Base-by-base conservation (phyloP, 2,329 filamentous ascomycete genomes). In the Fusarium ambrosium region DNA sequence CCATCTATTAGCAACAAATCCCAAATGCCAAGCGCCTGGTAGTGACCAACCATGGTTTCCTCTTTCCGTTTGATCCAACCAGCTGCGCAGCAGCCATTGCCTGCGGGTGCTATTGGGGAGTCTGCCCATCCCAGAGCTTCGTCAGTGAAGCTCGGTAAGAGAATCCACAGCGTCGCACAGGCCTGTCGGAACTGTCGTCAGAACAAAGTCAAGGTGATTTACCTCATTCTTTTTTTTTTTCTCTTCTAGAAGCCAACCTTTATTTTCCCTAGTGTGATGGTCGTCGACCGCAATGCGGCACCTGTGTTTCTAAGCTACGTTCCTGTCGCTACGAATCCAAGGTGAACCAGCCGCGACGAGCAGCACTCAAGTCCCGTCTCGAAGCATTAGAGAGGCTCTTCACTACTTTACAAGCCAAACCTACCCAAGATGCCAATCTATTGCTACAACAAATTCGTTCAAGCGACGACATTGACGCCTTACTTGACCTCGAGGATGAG, bases 171-270 rank as follows among this genome's bases (percentile, higher is more conserved):
- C 48, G 48, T 53, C 48, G 48, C 48, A 6, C 48, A 53, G 24
- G 48, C 48, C 16, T 53, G 48, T 18, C 48, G 27, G 18, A 27
- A 11, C 24, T 53, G 48, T 29, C 48, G 48, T 13, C 48, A 29
- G 48, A 53, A 53, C 48, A 53, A 53, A 53, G 48, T 53, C 27
- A 53, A 53, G 48, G 48, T 53, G 24, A 53, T 53, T 29, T n/a
- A 53, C 48, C 43, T 29, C 48, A 18, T 53, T 8, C 24, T 10
- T 29, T 53, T 27, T 51, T 27, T 51, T 3, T 43, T 39, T 39
- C n/a, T 6, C 9, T 29, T 7, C 45, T n/a, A 29, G 9, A 18
- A 24, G 3, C 48, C 10, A 29, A 13, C 8, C 22, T 48, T 2
- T 16, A 18, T n/a, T 10, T 29, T 8, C 48, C 27, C 16, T 29